Conservation (phyloP, 1,284 basidiomycete species). For the Agaricales sp. region DNA sequence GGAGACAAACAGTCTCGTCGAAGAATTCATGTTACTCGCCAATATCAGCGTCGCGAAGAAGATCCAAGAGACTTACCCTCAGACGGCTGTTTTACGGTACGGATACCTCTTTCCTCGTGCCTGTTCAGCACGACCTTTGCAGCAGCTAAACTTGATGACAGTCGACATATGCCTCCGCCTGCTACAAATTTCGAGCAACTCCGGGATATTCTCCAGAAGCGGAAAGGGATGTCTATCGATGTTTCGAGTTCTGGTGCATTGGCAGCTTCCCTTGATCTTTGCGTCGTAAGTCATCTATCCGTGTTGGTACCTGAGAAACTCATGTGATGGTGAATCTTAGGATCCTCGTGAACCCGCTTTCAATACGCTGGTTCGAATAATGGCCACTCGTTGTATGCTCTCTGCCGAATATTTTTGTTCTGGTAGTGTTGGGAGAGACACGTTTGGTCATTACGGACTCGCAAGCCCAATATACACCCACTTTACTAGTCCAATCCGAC, state of each 20-base stretch:
- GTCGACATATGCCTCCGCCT: constrained; percentile 92
- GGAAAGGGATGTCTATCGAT: constrained; percentile 80
- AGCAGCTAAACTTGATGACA: constrained; percentile 25
- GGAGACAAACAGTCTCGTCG: constrained; percentile 95
- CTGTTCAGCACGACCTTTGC: too few relatives aligned
- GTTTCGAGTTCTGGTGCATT: constrained; percentile 88
- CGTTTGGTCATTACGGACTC: constrained; percentile 95
- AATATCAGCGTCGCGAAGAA: constrained; percentile 91
- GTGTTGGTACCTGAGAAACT: constrained; percentile 1
- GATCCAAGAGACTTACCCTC: constrained; percentile 93
- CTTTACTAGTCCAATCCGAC: constrained; percentile 91
- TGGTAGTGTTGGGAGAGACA: constrained; percentile 85
- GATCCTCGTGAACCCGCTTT: constrained; percentile 80
- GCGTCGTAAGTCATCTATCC: constrained; percentile 49
- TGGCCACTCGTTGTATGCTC: constrained; percentile 98
- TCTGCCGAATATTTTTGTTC: constrained; percentile 98
- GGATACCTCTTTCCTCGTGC: constrained; percentile 14
- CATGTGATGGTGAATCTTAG: constrained; percentile 25
- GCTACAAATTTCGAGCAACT: constrained; percentile 93
- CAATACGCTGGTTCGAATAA: constrained; percentile 96
- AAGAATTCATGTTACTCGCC: constrained; percentile 98
- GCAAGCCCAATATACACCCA: constrained; percentile 97
- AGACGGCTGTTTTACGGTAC: constrained; percentile 87
- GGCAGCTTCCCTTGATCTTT: constrained; percentile 85
- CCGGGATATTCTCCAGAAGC: constrained; percentile 86